A percentile compares a stretch with the other conserved stretches of the same genome.
Evolutionary conservation across 495 filamentous ascomycete genomes (phyloP).

Genomic region (Annulohypoxylon stygium): DNA sequence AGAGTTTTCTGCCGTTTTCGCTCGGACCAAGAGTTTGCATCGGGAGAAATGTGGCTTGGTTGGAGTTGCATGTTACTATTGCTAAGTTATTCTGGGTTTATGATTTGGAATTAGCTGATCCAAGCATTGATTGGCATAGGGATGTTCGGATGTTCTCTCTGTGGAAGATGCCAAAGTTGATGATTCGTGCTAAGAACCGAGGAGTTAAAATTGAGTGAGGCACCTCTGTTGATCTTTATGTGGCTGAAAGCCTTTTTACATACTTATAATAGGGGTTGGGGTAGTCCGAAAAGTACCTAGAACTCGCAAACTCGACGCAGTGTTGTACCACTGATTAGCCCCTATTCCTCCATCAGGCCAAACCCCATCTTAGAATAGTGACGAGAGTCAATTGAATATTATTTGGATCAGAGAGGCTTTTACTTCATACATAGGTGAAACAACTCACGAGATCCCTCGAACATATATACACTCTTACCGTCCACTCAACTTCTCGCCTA

Average conservation of each 20-base stretch:
- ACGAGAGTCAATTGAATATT: too few species aligned
- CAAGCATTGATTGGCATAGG: conserved; percentile 44
- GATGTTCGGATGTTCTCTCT: conserved; percentile 39
- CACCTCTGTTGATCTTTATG: background rate
- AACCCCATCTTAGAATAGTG: too few species aligned
- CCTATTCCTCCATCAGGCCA: too few species aligned
- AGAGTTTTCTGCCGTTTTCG: conserved; percentile 48
- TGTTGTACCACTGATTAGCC: too few species aligned
- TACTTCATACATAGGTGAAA: too few species aligned
- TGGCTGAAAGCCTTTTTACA: too few species aligned
- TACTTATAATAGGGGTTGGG: too few species aligned
- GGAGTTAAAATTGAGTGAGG: conserved; percentile 27
- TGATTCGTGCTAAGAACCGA: conserved; percentile 41
- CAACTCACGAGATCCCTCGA: too few species aligned
- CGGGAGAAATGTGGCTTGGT: conserved; percentile 51
- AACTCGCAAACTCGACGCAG: too few species aligned
- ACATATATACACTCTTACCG: background rate
- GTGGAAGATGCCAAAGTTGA: conserved; percentile 50
- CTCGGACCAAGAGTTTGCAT: conserved; percentile 50
- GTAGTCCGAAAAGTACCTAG: too few species aligned
- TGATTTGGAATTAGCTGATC: conserved; percentile 48
- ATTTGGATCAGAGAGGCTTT: too few species aligned
- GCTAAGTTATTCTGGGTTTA: conserved; percentile 52
- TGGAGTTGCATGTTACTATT: conserved; percentile 50
- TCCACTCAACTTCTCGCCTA: conserved; percentile 28